Conservation (phyloP, 2,329 filamentous ascomycete genomes). For the Septoria linicola region DNA sequence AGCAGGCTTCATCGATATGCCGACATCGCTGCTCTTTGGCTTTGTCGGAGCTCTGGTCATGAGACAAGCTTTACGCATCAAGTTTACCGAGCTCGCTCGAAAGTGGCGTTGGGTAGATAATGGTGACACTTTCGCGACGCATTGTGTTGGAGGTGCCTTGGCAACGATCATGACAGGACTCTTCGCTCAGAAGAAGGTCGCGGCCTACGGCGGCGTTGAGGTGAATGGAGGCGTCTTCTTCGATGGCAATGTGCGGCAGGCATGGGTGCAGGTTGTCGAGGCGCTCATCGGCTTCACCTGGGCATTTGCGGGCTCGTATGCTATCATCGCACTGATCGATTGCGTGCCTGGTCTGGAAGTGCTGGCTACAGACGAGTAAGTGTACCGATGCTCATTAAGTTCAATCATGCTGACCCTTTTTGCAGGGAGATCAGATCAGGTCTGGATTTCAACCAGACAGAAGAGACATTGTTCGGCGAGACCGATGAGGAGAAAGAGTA, state of each 20-base stretch:
- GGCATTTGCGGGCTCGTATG: slow-evolving; percentile 52
- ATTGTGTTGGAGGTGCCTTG: slow-evolving; percentile 53
- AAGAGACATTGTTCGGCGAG: slow-evolving; percentile 17
- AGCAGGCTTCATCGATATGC: slow-evolving; percentile 52
- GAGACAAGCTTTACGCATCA: slow-evolving; percentile 54
- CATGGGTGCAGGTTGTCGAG: slow-evolving; percentile 53
- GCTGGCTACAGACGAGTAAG: slow-evolving; percentile 54
- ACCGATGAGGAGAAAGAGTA: slow-evolving; percentile 18
- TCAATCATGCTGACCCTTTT: not conserved
- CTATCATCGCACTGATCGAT: slow-evolving; percentile 53
- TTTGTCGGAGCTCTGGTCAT: slow-evolving; percentile 49
- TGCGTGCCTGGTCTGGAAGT: slow-evolving; percentile 55
- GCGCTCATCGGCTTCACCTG: slow-evolving; percentile 53
- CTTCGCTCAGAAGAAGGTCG: slow-evolving; percentile 53
- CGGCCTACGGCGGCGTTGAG: slow-evolving; percentile 53
- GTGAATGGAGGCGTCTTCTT: slow-evolving; percentile 55
- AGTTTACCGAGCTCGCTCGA: slow-evolving; percentile 51
- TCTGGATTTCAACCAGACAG: slow-evolving; percentile 18
- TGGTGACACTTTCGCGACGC: slow-evolving; percentile 56
- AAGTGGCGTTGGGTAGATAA: slow-evolving; percentile 55
- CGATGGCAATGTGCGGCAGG: slow-evolving; percentile 52
- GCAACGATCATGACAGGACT: slow-evolving; percentile 54
- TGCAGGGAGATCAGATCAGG: slow-evolving; percentile 13
- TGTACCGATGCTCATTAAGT: slow-evolving; percentile 12
- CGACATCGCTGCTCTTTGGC: slow-evolving; percentile 51